Evolutionary conservation across 371 early-diverging fungal species (phyloP), one percentile per base, ranked within the genome.

Genomic region (Fennellomyces sp.): DNA sequence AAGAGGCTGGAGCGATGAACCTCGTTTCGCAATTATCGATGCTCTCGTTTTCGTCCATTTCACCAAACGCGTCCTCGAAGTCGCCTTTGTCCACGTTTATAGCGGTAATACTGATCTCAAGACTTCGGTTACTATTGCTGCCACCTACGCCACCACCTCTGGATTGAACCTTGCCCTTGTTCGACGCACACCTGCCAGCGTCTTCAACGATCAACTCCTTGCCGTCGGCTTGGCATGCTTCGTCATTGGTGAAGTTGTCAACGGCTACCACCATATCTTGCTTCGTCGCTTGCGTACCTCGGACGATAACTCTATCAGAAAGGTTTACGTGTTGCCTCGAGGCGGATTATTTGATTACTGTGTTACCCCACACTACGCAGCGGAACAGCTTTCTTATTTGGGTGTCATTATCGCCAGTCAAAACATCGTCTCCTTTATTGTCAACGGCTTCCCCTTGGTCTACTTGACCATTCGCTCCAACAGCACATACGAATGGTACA

Each of bases 231-330:
- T 59, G 1, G 1, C 33, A 0, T n/a, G 70, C 7, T 72, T 70
- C 41, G 23, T 66, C 4, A 3, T 65, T 13, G 78, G 78, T 7
- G 75, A 78, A 60, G 11, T 45, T 3, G 25, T 59, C 0, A 78
- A 78, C 11, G 57, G 50, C 25, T 72, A 74, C 49, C 78, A 78
- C 12, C 78, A 78, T 55, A 10, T 35, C 8, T 23, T 78, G 13
- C 52, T 78, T 2, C 51, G 68, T 1, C 12, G 51, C 21, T 31
- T 78, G 6, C 64, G 78, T 17, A 36, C 26, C n/a, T n/a, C n/a
- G n/a, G n/a, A n/a, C n/a, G n/a, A n/a, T n/a, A n/a, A n/a, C n/a
- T n/a, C n/a, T n/a, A n/a, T n/a, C n/a, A n/a, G n/a, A n/a, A n/a
- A n/a, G n/a, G n/a, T n/a, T n/a, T 69, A 69, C 26, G 15, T 23